Percentiles rank a stretch among this genome's conserved stretches.
Evolutionary conservation across 2,329 filamentous ascomycete genomes (phyloP).

Genomic region (Fusarium heterosporum): DNA sequence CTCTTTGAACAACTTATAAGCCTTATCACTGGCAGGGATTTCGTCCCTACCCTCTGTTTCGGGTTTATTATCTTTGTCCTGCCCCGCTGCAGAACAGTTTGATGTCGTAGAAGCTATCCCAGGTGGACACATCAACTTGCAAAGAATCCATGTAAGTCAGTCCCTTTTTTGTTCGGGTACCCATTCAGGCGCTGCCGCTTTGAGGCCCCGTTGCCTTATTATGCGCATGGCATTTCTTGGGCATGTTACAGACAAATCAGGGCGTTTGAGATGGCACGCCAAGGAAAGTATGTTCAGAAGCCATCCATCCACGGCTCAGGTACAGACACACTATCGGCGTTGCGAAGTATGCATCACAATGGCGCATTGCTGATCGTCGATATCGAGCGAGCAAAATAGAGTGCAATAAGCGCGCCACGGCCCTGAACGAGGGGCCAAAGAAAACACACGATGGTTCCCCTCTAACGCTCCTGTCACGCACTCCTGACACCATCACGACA

Average conservation of each 20-base stretch:
- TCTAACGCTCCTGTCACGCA: constrained; percentile 35
- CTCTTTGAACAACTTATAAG: constrained; percentile 16
- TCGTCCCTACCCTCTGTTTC: constrained; percentile 1
- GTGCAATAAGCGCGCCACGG: constrained; percentile 32
- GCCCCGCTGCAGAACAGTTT: constrained; percentile 24
- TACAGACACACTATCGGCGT: constrained; percentile 37
- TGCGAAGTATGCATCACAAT: constrained; percentile 40
- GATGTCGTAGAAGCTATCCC: constrained; percentile 15
- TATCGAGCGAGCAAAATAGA: constrained; percentile 13
- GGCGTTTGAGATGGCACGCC: constrained; percentile 6
- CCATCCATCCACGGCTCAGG: constrained; percentile 36
- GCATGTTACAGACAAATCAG: constrained; percentile 28
- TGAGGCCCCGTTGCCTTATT: constrained; percentile 32
- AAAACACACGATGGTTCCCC: constrained; percentile 16
- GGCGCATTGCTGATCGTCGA: constrained; percentile 39
- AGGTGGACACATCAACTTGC: constrained; percentile 9
- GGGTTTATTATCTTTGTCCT: constrained; percentile 5
- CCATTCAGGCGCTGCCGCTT: constrained; percentile 24
- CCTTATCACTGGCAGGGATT: constrained; percentile 12
- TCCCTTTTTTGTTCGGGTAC: constrained; percentile 16
- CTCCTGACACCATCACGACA: constrained; percentile 31
- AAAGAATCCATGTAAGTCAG: constrained; percentile 21
- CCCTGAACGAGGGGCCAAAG: constrained; percentile 11
- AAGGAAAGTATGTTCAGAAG: constrained; percentile 33
- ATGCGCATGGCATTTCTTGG: constrained; percentile 25